Evolutionary conservation across 2,329 filamentous ascomycete genomes (phyloP), one percentile per base, ranked within the genome.

Genomic region (Trichoderma endophyticum): DNA sequence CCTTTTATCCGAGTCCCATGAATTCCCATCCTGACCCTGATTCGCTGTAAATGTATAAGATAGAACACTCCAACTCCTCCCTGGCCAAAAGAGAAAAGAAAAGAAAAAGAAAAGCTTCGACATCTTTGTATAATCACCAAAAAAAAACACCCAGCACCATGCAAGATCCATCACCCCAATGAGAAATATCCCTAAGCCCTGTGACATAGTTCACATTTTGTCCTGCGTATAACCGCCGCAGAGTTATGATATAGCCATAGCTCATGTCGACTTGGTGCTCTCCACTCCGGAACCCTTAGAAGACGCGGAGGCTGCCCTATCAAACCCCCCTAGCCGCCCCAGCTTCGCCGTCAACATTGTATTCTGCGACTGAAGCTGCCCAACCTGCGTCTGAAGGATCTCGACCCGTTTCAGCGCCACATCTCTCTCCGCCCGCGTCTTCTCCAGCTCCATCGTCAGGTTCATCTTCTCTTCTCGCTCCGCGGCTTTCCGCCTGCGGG

Each of bases 331-430:
- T 74, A 79, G 64, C 67, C 79, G 84, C n/a, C 88, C 88, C 62
- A 90, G 75, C 74, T 81, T 83, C 8, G 86, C 87, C 1, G 86
- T 87, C 3, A 91, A 81, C 81, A 83, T 82, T 3, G 88, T 90
- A 75, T 90, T 90, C 80, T 90, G 85, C 1, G 82, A 80, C 81
- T 91, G 89, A 59, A 91, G 79, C 75, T 88, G 85, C 7, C 88
- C 87, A 1, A 90, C 84, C 76, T 88, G 86, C 14, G 79, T 80
- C 72, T 83, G 84, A n/a, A 91, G 80, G 28, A 89, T 81, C 69
- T 89, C 85, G 26, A 86, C 82, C 80, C 90, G 84, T 74, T 85
- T 84, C 57, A 82, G 78, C 21, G 86, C 86, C 15, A 88, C 77
- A 54, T 89, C 87, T 43, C 85, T 81, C 79, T 89, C 88, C 0